phyloP scores from a whole-genome alignment of 78 protist species.

The Salpingoeca rosetta region DNA sequence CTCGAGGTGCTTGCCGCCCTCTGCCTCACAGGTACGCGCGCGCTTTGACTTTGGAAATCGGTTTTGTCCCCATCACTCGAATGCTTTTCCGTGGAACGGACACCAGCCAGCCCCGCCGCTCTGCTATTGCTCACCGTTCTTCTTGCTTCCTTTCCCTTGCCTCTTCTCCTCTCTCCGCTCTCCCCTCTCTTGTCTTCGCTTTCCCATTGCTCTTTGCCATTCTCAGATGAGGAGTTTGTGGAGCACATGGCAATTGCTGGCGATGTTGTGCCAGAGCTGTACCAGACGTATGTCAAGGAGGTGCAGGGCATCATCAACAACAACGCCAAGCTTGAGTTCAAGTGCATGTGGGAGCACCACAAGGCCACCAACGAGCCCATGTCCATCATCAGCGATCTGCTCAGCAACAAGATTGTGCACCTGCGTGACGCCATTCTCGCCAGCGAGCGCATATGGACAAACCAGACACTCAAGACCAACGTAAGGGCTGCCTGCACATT shows the following conservation, averaged over 20 bases:
- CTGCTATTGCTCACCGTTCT: neutral
- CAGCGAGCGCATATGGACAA: constrained; percentile 45
- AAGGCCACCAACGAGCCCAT: constrained; percentile 30
- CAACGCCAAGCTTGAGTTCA: constrained; percentile 61
- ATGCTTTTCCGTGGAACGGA: neutral
- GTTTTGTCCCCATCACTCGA: neutral
- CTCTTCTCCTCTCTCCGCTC: neutral
- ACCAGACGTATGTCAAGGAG: constrained; percentile 50
- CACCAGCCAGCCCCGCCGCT: too few relatives aligned
- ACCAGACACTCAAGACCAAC: neutral
- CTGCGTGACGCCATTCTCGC: constrained; percentile 3
- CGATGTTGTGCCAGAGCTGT: constrained; percentile 48
- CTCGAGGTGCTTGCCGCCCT: constrained; percentile 73
- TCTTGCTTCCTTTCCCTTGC: neutral
- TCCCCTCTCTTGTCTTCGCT: neutral
- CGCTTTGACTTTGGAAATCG: neutral
- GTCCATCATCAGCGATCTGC: constrained; percentile 42
- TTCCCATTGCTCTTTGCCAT: neutral
- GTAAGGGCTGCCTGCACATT: constrained; percentile 9
- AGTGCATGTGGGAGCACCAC: constrained; percentile 61
- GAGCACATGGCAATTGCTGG: constrained; percentile 41
- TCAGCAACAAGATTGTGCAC: constrained; percentile 46
- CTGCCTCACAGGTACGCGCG: constrained; percentile 44
- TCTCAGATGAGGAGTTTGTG: constrained; percentile 10
- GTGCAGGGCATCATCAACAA: constrained; percentile 48